Conservation (phyloP, 1,284 basidiomycete genomes). For the Moesziomyces antarcticus region DNA sequence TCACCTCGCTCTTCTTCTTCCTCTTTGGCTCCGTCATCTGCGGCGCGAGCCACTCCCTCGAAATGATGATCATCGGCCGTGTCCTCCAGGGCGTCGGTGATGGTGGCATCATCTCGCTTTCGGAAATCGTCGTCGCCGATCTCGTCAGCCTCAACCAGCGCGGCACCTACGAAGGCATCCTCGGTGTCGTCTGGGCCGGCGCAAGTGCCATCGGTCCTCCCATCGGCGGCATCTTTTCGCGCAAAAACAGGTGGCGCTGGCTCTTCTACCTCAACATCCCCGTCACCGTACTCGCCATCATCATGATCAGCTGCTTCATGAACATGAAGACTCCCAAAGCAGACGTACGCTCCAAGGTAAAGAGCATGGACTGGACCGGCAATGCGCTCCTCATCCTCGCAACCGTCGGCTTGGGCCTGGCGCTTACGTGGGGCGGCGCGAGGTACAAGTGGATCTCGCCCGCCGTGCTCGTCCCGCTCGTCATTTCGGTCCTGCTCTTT, state of each 20-base stretch:
- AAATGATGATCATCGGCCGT: conserved; percentile 41
- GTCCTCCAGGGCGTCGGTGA: conserved; percentile 42
- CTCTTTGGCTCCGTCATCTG: conserved; percentile 29
- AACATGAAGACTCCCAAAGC: conserved; percentile 38
- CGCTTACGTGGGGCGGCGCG: conserved; percentile 45
- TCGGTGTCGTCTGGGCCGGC: conserved; percentile 46
- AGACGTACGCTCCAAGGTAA: conserved; percentile 25
- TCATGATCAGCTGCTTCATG: conserved; percentile 45
- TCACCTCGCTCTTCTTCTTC: conserved; percentile 33
- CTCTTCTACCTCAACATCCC: conserved; percentile 54
- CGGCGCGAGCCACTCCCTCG: conserved; percentile 18
- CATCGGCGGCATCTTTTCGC: conserved; percentile 44
- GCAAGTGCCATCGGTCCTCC: conserved; percentile 51
- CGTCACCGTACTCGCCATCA: conserved; percentile 36
- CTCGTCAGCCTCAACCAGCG: conserved; percentile 36
- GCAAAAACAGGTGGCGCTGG: conserved; percentile 40
- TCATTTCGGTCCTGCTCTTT: conserved; percentile 21
- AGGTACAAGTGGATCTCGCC: conserved; percentile 26
- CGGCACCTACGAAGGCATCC: conserved; percentile 54
- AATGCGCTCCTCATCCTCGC: conserved; percentile 27
- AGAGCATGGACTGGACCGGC: conserved; percentile 41
- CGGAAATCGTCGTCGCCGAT: conserved; percentile 51
- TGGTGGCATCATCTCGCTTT: conserved; percentile 44
- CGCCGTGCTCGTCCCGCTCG: conserved; percentile 25
- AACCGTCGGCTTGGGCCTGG: conserved; percentile 25